Base-by-base conservation (phyloP, 1,284 basidiomycete genomes). In the Ganoderma leucocontextum region DNA sequence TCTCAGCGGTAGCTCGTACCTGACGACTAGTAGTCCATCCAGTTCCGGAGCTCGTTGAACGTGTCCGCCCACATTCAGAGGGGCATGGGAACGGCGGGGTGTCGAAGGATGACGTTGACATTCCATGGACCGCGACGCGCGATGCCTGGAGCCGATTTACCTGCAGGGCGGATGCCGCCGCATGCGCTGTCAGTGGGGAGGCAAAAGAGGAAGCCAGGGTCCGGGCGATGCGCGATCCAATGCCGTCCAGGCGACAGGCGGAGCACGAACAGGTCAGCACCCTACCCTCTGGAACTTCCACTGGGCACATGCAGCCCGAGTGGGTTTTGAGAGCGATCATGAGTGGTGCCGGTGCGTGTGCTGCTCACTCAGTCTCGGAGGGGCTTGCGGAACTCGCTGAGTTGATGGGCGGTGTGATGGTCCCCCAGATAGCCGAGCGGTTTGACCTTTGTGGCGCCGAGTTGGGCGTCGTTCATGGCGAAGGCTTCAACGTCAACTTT, bases 141-240 rank as follows among this genome's bases (percentile, higher is more conserved):
- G 58, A 41, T 63, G 55, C 53, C 52, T 60, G 68, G 62, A 61
- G 39, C 62, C 65, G 68, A 64, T 64, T 52, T 70, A 44, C 62
- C 65, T 63, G 49, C 39, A 57, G 42, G 53, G 53, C 57, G 55
- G 52, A 52, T 22, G 47, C 47, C 47, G 47, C 60, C 33, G 35
- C 44, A 19, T 10, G 55, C 55, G 55, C 55, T 33, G 55, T 38
- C 35, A 57, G 55, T 36, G 25, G 55, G 55, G 55, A 35, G 19
- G 10, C 36, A 38, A 44, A 62, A 47, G 57, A 35, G 53, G 63
- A 63, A 57, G 63, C 33, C 39, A 52, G 19, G 65, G 25, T 25
- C 60, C 65, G 29, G 13, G 25, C 15, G 59, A 47, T 63, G 36
- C 55, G 36, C 19, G 55, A 58, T 58, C 10, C 19, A 38, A 38